Base-by-base conservation (phyloP, 2,329 filamentous ascomycete genomes). In the Neofusicoccum sp. region DNA sequence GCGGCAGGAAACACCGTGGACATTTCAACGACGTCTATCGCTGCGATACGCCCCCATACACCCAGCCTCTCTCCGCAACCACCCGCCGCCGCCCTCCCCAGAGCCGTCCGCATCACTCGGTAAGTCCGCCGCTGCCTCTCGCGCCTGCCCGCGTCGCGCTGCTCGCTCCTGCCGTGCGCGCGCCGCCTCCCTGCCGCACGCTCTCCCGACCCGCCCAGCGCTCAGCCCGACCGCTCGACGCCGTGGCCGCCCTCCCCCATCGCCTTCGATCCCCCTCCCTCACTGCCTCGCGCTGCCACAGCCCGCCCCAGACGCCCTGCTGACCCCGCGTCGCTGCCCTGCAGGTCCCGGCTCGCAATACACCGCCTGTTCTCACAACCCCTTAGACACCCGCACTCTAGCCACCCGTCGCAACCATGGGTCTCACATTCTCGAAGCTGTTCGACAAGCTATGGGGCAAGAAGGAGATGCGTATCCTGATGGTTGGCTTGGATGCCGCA, bases 381-480 rank as follows among this genome's bases (percentile, higher is more conserved):
- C 59, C 51, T 61, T 60, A 60, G 40, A 45, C 54, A 28, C 33
- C 40, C 48, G 20, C 34, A 26, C n/a, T 12, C 41, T n/a, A 58
- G 20, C 34, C 51, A 33, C 30, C 36, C 43, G 33, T 38, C 84
- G 84, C 85, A 83, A 89, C 76, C 68, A 98, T 98, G 93, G 93
- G 93, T 80, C 90, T 89, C 73, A 89, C 91, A 79, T 84, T 97
- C 77, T 96, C 91, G 71, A 96, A 96, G 82, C 88, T 97, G 81
- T 93, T 97, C 88, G 90, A 91, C 79, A 96, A 96, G 87, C 91
- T 98, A 83, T 98, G 96, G 83, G 93, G 93, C 79, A 96, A 93
- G 68, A 96, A 96, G 84, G 93, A 98, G 82, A 97, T 98, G 92
- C 90, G 93, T 73, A 88, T 99, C 76, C 83, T 98, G 75, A 99